Percentiles rank a stretch among this genome's conserved stretches.
Conservation (phyloP, 306 rosid species). For the Dalbergia oliveri region DNA sequence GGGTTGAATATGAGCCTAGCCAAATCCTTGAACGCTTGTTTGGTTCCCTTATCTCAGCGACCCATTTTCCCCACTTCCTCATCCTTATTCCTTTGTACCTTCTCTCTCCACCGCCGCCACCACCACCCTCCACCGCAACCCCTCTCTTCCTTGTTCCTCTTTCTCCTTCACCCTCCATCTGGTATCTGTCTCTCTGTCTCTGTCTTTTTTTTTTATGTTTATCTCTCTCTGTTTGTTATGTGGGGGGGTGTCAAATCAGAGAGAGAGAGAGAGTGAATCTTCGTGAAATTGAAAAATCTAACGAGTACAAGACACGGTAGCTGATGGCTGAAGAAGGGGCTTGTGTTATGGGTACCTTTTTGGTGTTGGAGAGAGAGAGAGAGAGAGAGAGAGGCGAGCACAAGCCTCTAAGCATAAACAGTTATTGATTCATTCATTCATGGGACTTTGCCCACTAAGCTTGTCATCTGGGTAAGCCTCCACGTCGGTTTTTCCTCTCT, state of each 20-base stretch:
- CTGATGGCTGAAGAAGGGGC: not conserved
- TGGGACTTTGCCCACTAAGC: slow-evolving; percentile 63
- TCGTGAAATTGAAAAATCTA: slow-evolving; percentile 45
- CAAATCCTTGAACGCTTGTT: slow-evolving; percentile 96
- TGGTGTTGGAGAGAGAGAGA: not conserved
- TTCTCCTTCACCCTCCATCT: slow-evolving; percentile 22
- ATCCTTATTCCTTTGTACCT: slow-evolving; percentile 97
- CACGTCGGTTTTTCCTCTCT: slow-evolving; percentile 61
- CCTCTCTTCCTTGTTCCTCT: slow-evolving; percentile 51
- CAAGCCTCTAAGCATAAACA: too few species aligned
- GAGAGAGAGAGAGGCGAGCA: slow-evolving; percentile 2
- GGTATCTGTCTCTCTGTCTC: slow-evolving; percentile 2
- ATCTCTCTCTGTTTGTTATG: not conserved
- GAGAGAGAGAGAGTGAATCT: slow-evolving; percentile 49
- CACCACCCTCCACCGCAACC: not conserved
- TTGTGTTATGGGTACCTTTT: not conserved
- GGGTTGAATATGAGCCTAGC: slow-evolving; percentile 96
- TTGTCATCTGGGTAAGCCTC: slow-evolving; percentile 70
- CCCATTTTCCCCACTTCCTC: slow-evolving; percentile 99
- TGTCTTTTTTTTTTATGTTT: too few species aligned
- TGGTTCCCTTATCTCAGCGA: slow-evolving; percentile 98
- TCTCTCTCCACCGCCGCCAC: slow-evolving; percentile 63
- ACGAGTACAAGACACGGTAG: slow-evolving; percentile 46
- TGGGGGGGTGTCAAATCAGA: slow-evolving; percentile 2
- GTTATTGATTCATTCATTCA: slow-evolving; percentile 4